Percentiles rank a stretch among this genome's conserved stretches.
Evolutionary conservation across 192 early-diverging fungal species (phyloP).

Genomic region (Gamsiella multidivaricata): DNA sequence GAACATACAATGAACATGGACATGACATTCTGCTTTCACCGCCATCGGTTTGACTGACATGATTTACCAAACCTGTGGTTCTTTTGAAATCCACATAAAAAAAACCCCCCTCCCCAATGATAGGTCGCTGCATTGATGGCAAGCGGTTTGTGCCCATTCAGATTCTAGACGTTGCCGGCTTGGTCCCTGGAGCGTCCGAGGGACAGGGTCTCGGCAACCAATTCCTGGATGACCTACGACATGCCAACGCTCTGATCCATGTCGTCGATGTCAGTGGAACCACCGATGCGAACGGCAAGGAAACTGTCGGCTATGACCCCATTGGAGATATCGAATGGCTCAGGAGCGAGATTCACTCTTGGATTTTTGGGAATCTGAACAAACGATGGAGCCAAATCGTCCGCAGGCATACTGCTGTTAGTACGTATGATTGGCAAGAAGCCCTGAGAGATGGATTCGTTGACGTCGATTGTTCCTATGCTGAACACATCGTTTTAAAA

Average conservation of each 20-base stretch:
- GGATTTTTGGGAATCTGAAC: slow-evolving; percentile 79
- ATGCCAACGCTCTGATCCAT: slow-evolving; percentile 83
- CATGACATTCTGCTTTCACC: too few relatives aligned
- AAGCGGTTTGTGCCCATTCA: slow-evolving; percentile 74
- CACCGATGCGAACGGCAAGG: slow-evolving; percentile 81
- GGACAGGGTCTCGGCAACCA: slow-evolving; percentile 82
- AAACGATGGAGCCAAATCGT: slow-evolving; percentile 76
- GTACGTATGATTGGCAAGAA: slow-evolving; percentile 22
- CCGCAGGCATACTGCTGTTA: slow-evolving; percentile 71
- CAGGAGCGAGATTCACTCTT: slow-evolving; percentile 75
- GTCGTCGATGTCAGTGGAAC: slow-evolving; percentile 89
- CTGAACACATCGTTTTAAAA: too few relatives aligned
- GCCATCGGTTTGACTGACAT: background rate
- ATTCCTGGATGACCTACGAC: slow-evolving; percentile 84
- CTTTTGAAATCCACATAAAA: too few relatives aligned
- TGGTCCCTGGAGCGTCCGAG: slow-evolving; percentile 84
- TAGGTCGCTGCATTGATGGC: slow-evolving; percentile 75
- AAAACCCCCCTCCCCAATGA: background rate
- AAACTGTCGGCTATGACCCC: slow-evolving; percentile 84
- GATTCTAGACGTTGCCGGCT: slow-evolving; percentile 84
- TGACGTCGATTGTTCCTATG: background rate
- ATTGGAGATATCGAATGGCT: slow-evolving; percentile 89
- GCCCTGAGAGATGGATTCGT: background rate
- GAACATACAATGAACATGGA: background rate
- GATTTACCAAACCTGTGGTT: too few relatives aligned